Base-by-base conservation (phyloP, 306 rosid genomes). In the barrel medic (Medicago truncatula) region DNA sequence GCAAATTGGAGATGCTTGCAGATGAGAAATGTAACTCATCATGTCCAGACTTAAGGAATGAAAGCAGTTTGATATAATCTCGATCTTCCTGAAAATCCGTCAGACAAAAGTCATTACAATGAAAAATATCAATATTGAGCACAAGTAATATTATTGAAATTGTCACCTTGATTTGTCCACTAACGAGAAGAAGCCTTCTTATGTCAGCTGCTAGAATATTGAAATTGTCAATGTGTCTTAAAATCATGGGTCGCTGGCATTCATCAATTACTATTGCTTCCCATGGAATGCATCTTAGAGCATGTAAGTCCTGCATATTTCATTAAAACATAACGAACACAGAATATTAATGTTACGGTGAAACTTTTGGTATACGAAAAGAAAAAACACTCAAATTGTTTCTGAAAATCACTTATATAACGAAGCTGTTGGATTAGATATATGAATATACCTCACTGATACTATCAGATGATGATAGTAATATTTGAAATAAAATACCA, bases 121-220 rank as follows among this genome's bases (percentile, higher is more conserved):
- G 80, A n/a, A 64, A 72, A 73, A 73, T 69, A 74, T 71, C 67
- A 79, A 72, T 49, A 49, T 58, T 46, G 49, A 43, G 69, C 69
- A 67, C 46, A 54, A 53, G 66, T 1, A 54, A 70, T 25, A 28
- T 74, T 34, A 34, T 34, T 34, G 38, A 34, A 34, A 34, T 34
- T 34, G 38, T 34, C 7, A 84, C 87, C 87, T 84, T 84, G 71
- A 84, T 80, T 81, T 80, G 83, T 53, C 87, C 85, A 53, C 80
- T 77, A 25, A 77, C 52, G 43, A 84, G 73, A 57, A 84, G 67
- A 14, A 84, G 74, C 75, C 77, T 73, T 79, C 77, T 73, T 79
- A 23, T 73, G 49, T 77, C 74, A 67, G 87, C 50, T 34, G 73
- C 61, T 28, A 84, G 75, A 50, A 2, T 73, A 17, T 70, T 67